Evolutionary conservation across 2,329 filamentous ascomycete genomes (phyloP), one percentile per base, ranked within the genome.

Genomic region (Tolypocladium album): DNA sequence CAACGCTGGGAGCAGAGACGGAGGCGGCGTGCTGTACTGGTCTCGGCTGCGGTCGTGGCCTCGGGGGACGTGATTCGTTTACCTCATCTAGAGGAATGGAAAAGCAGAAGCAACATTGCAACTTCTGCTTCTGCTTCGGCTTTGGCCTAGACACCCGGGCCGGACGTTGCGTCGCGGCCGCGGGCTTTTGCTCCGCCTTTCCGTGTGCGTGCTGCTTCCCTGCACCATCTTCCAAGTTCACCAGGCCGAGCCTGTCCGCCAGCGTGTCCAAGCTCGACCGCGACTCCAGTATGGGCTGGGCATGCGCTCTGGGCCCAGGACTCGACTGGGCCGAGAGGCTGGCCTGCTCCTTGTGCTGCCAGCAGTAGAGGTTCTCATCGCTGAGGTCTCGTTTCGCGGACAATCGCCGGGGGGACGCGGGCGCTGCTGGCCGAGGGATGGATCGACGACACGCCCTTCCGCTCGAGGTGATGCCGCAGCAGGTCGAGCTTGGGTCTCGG

Each of bases 271-370:
- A 82, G 67, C 92, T 97, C 40, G 85, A 88, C 58, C 89, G 80
- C 60, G 83, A 79, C 66, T 86, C 82, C 59, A 87, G 73, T 4
- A 86, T 82, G 8, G 84, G 80, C 4, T 81, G 76, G 22, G 76
- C 70, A 50, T 70, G 72, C 61, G 68, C 67, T 50, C 72, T 71
- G 5, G 76, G 77, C 1, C 78, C 77, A 2, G 78, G 76, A 62
- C 75, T 80, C 22, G 78, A 79, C 53, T 71, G 72, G 2, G 78
- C 71, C 11, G 79, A 78, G 60, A 72, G 68, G 65, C 71, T 69
- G 60, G 90, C 90, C 73, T 99, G 94, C 60, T 94, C 90, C 71
- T 90, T 92, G 77, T 99, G 94, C 72, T 97, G 92, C 88, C 90
- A 96, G 78, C 93, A 97, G 75, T 92, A 97, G 57, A 87, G 82